phyloP scores from a whole-genome alignment of 2,329 filamentous ascomycete species.

The Pleoardoris graminearum region DNA sequence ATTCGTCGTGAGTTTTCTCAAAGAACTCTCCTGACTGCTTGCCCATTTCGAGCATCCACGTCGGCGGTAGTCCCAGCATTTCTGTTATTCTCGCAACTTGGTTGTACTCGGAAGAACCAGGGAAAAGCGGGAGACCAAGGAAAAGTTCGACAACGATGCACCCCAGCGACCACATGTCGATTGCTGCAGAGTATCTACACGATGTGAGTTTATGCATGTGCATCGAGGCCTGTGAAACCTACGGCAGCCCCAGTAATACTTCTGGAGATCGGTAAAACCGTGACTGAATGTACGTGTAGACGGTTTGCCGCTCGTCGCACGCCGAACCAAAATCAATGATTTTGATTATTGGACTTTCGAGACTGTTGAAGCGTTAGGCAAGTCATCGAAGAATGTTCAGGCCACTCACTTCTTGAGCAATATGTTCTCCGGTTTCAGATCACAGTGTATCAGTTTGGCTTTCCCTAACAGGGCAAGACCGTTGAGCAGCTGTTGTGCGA shows the following conservation, averaged over 20 bases:
- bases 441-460: slow-evolving; percentile 94
- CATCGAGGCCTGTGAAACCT: slow-evolving; percentile 27
- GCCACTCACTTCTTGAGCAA: slow-evolving; percentile 79
- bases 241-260: slow-evolving; percentile 87
- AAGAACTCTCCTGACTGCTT: slow-evolving; percentile 98
- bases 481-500: slow-evolving; percentile 94
- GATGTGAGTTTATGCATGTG: neutral
- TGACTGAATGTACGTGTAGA: slow-evolving; percentile 99
- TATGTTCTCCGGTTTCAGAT: slow-evolving; percentile 98
- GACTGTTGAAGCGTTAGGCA: slow-evolving; percentile 49
- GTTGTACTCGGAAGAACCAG: slow-evolving; percentile 97
- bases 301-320: slow-evolving; percentile 96
- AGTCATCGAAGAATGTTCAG: neutral
- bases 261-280: slow-evolving; percentile 97
- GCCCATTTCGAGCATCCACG: slow-evolving; percentile 99
- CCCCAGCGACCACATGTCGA: slow-evolving; percentile 99
- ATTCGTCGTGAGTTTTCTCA: slow-evolving; percentile 90
- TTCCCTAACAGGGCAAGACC: slow-evolving; percentile 92
- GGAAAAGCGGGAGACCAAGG: slow-evolving; percentile 89
- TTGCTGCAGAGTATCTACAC: slow-evolving; percentile 83
- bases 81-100: slow-evolving; percentile 96
- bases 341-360: slow-evolving; percentile 99
- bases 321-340: slow-evolving; percentile 99
- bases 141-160: slow-evolving; percentile 99
- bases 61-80: slow-evolving; percentile 94